phyloP scores from a whole-genome alignment of 2,329 filamentous ascomycete genomes.

The Fusarium lateritium region DNA sequence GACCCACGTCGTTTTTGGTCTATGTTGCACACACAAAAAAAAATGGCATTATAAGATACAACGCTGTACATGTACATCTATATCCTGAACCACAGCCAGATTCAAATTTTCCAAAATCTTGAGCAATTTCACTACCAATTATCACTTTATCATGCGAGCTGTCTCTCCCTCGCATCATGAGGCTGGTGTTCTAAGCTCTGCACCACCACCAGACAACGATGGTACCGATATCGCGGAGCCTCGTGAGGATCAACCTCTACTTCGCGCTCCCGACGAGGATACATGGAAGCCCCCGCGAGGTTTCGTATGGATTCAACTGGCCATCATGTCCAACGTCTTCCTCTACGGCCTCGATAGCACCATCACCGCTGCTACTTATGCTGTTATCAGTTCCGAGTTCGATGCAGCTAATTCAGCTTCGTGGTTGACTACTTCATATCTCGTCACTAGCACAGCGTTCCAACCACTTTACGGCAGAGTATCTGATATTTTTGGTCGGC shows the following conservation, averaged over 20 bases:
- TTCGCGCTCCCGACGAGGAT: conserved; percentile 39
- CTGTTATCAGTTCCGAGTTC: conserved; percentile 82
- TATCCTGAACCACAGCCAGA: background rate
- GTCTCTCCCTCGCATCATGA: background rate
- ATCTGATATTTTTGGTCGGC: conserved; percentile 78
- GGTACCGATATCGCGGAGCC: conserved; percentile 2
- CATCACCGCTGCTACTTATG: conserved; percentile 80
- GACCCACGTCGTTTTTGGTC: conserved; percentile 1
- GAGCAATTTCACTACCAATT: background rate
- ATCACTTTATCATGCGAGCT: conserved; percentile 3
- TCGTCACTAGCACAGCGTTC: conserved; percentile 79
- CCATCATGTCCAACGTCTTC: conserved; percentile 76
- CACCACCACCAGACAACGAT: conserved; percentile 1
- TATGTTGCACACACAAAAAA: background rate
- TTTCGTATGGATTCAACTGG: conserved; percentile 72
- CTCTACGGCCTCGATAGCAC: conserved; percentile 79
- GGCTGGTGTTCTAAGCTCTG: conserved; percentile 6
- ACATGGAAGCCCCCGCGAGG: conserved; percentile 65
- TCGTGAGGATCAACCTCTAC: conserved; percentile 44
- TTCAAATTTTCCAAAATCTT: background rate
- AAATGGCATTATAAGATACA: background rate
- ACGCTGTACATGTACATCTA: background rate
- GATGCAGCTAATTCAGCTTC: conserved; percentile 79
- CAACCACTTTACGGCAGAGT: conserved; percentile 80
- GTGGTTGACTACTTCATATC: conserved; percentile 81